Conservation (phyloP, 805 yeast species). For the Yamadazyma endophytica region DNA sequence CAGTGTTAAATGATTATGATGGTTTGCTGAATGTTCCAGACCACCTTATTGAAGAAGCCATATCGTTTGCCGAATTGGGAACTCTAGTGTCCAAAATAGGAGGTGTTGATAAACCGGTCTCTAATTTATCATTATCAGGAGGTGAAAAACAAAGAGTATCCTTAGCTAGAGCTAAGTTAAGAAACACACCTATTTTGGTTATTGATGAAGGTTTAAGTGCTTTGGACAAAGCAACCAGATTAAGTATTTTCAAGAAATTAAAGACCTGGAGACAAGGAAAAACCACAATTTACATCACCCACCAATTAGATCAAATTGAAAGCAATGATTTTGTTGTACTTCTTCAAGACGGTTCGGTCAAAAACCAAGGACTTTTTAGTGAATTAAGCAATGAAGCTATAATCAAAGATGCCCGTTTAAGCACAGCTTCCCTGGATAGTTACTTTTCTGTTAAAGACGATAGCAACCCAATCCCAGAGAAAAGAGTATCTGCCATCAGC, state of each 20-base stretch:
- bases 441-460: background rate
- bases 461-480: background rate
- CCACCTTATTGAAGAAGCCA: constrained; percentile 35
- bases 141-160: constrained; percentile 88
- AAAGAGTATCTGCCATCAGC: constrained; percentile 1
- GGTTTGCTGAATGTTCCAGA: constrained; percentile 16
- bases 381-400: constrained; percentile 6
- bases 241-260: constrained; percentile 45
- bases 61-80: constrained; percentile 48
- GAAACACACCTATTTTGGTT: constrained; percentile 71
- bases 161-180: constrained; percentile 73
- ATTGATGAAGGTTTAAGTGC: constrained; percentile 89
- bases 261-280: constrained; percentile 58
- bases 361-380: constrained; percentile 13
- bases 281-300: constrained; percentile 81
- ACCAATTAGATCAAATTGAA: constrained; percentile 59
- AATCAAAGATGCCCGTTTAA: constrained; percentile 4
- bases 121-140: constrained; percentile 60
- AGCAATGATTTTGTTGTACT: constrained; percentile 54
- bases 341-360: constrained; percentile 56
- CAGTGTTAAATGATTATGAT: constrained; percentile 24
- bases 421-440: background rate
- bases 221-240: constrained; percentile 53
- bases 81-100: constrained; percentile 36
- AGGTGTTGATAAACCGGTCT: constrained; percentile 48